These are phyloP conservation scores for Vitrella brassicaformis DNA, from an alignment of 73 alveolate species.

Conservation along the genomic window DNA sequence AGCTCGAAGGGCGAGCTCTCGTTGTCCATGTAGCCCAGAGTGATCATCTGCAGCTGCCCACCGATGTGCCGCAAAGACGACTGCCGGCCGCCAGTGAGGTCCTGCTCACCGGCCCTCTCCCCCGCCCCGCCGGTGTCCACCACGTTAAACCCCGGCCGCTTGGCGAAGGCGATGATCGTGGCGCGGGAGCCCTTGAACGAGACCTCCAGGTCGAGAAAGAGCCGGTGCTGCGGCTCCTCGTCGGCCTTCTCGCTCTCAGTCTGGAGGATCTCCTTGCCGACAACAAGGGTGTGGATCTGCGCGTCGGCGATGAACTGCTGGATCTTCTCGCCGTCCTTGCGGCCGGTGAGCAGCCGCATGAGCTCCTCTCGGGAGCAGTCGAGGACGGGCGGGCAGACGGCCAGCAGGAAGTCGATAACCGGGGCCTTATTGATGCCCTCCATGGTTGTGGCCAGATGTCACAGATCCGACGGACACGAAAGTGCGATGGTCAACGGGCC, in stretches of 20 bases:
- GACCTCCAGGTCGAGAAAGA: neutral
- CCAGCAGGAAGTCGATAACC: neutral
- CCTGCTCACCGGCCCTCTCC: neutral
- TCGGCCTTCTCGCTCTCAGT: neutral
- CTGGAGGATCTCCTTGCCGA: neutral
- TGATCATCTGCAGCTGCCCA: neutral
- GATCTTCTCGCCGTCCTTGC: neutral
- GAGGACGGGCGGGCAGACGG: neutral
- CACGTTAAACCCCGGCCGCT: neutral
- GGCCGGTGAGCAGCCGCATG: neutral
- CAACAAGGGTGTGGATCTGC: neutral
- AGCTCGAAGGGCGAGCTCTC: conserved; percentile 25
- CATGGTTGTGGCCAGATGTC: too few species aligned
- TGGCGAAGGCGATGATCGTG: neutral
- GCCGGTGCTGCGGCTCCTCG: neutral
- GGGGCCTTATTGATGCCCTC: neutral
- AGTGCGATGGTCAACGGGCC: too few species aligned
- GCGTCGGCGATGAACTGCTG: neutral
- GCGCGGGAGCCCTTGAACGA: neutral
- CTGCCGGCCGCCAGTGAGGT: neutral
- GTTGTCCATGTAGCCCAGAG: neutral
- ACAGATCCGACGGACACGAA: too few species aligned
- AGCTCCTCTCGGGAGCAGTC: neutral
- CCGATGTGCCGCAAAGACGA: neutral
- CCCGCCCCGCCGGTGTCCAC: neutral